Evolutionary conservation across 176 grass and related monocot genomes (phyloP), one percentile per base, ranked within the genome.

Genomic region (Hsuehochloa calcarea): DNA sequence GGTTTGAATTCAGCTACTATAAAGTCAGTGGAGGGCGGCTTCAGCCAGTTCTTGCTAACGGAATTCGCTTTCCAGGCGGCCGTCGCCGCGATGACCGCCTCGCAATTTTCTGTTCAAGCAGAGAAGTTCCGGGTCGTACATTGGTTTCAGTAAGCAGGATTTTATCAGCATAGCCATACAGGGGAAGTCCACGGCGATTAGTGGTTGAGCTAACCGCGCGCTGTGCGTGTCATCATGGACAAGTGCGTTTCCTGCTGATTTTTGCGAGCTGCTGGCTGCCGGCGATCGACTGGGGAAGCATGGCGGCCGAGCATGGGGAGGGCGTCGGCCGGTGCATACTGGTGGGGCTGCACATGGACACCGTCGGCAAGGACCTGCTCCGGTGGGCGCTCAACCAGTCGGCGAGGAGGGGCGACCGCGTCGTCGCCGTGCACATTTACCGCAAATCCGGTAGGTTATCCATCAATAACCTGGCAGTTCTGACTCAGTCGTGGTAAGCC

Each of bases 391-490:
- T 99, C 72, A 75, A 49, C 84, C 66, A 89, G 78, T 65, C 90
- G 52, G 74, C 93, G 4, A 70, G 88, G 83, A 58, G 58, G 34
- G 97, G 93, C 22, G 97, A 96, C 84, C 91, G 97, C 54, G 82
- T 99, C 65, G 82, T 96, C 38, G 93, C 92, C 62, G 88, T 96
- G 41, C 92, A 96, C 88, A 90, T 96, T 92, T 99, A 94, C 93
- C 87, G 94, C 67, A 93, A 96, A 76, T 96, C 93, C 54, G 87
- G 96, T 98, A 81, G 45, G 65, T 58, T 27, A 50, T 50, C 38
- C 11, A 31, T 20, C 51, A 45, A 62, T 50, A 70, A 74, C 26
- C 14, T 40, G 23, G 73, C 14, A 60, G 62, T 72, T 90, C 72
- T 34, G 7, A 63, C 20, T 62, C 50, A 51, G 49, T 72, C 71